Evolutionary conservation across 2,329 filamentous ascomycete genomes (phyloP).

Genomic region (Neofusicoccum cordaticola): DNA sequence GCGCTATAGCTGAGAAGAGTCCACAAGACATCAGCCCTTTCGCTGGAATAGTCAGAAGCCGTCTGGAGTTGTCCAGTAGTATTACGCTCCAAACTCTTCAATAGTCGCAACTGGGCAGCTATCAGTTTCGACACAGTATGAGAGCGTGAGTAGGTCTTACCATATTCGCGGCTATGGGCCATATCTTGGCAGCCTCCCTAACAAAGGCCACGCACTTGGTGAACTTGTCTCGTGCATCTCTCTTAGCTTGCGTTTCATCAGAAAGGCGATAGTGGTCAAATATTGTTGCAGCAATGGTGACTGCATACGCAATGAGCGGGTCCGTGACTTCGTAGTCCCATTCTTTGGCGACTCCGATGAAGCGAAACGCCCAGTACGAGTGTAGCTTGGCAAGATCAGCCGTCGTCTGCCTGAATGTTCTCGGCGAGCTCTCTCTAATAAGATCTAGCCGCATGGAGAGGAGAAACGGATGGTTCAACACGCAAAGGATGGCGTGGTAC

Average conservation of each 20-base stretch:
- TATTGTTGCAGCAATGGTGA: constrained; percentile 53
- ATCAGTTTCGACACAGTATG: background rate
- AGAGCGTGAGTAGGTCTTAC: background rate
- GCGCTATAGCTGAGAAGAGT: background rate
- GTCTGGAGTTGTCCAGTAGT: background rate
- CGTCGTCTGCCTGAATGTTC: constrained; percentile 41
- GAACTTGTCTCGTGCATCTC: constrained; percentile 45
- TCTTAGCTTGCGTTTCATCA: constrained; percentile 34
- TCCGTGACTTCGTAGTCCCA: constrained; percentile 48
- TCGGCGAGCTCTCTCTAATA: constrained; percentile 53
- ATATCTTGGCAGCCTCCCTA: constrained; percentile 35
- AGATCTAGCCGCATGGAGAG: constrained; percentile 50
- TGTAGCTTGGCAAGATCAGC: constrained; percentile 52
- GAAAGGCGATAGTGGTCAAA: constrained; percentile 55
- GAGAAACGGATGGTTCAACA: constrained; percentile 54
- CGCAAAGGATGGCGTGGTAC: constrained; percentile 53
- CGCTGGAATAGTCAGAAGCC: background rate
- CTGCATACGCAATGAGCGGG: constrained; percentile 49
- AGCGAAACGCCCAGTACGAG: constrained; percentile 54
- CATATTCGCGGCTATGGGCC: constrained; percentile 46
- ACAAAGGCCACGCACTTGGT: constrained; percentile 47
- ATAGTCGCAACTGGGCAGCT: background rate
- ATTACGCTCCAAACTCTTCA: background rate
- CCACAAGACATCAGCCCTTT: background rate
- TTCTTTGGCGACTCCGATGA: constrained; percentile 48